Evolutionary conservation across 345 rosid genomes (phyloP).

Genomic region (Populus tremula): DNA sequence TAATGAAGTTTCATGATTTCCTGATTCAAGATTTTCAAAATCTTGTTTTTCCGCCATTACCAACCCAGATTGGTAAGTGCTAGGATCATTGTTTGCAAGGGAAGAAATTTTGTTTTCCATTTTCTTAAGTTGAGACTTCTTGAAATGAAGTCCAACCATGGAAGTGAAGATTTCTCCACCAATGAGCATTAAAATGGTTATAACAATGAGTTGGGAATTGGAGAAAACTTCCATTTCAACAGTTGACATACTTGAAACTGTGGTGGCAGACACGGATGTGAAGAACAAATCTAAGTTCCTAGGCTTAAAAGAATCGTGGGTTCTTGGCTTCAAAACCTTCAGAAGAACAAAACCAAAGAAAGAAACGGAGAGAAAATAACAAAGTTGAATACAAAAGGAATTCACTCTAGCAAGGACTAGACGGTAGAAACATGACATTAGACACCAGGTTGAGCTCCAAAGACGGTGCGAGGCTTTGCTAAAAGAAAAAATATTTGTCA

Average conservation of each 20-base stretch:
- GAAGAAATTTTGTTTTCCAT: background rate
- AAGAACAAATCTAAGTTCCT: conserved; percentile 55
- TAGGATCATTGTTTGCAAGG: background rate
- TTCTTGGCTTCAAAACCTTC: conserved; percentile 30
- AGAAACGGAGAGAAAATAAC: conserved; percentile 2
- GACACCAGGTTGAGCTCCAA: background rate
- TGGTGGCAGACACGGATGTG: conserved; percentile 64
- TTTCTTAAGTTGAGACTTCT: background rate
- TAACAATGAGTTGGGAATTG: conserved; percentile 49
- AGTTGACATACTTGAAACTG: conserved; percentile 71
- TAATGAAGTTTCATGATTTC: background rate
- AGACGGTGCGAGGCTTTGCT: background rate
- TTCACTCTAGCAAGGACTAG: background rate
- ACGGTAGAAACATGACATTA: background rate
- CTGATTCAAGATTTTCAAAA: background rate
- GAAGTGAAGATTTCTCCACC: conserved; percentile 57
- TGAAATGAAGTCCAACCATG: conserved; percentile 32
- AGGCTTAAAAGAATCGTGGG: conserved; percentile 22
- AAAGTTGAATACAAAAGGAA: conserved; percentile 13
- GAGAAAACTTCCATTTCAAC: conserved; percentile 86
- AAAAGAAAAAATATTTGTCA: background rate
- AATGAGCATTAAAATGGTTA: conserved; percentile 50
- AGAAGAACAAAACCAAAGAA: conserved; percentile 3
- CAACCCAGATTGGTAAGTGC: background rate
- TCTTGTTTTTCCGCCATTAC: background rate